Percentiles rank a stretch among this genome's conserved stretches.
Conservation (phyloP, 768 basidiomycete species). For the Boletus vinaceobasis region DNA sequence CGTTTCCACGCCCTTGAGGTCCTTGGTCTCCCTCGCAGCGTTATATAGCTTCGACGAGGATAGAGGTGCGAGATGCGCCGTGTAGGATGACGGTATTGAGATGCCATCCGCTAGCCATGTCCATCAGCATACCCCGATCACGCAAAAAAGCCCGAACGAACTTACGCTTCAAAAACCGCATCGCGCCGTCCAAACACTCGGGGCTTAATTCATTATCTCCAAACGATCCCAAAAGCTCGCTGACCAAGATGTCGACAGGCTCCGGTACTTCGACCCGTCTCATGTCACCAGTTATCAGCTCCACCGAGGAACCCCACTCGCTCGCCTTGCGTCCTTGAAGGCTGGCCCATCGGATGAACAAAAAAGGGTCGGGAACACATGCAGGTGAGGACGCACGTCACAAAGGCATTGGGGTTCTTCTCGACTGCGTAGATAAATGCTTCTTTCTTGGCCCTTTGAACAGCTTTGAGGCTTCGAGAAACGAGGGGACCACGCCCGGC, state of each 20-base stretch:
- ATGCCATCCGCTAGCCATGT: constrained; percentile 72
- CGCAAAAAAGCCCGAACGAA: neutral
- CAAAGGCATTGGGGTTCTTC: constrained; percentile 94
- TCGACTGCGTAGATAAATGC: constrained; percentile 85
- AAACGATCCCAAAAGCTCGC: constrained; percentile 94
- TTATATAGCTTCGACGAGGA: constrained; percentile 91
- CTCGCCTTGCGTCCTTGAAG: constrained; percentile 76
- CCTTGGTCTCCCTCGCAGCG: constrained; percentile 67
- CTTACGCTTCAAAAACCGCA: constrained; percentile 86
- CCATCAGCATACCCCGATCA: constrained; percentile 11
- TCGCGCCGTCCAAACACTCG: constrained; percentile 95
- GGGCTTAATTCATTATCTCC: constrained; percentile 99
- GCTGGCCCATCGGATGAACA: constrained; percentile 39
- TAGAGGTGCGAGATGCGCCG: constrained; percentile 89
- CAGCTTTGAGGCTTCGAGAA: constrained; percentile 74
- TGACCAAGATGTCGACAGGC: constrained; percentile 88
- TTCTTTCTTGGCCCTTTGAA: constrained; percentile 59
- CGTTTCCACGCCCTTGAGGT: constrained; percentile 78
- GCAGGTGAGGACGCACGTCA: constrained; percentile 66
- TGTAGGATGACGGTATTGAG: constrained; percentile 95
- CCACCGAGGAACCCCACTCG: constrained; percentile 82
- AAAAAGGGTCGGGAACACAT: constrained; percentile 6
- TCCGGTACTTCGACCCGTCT: constrained; percentile 78
- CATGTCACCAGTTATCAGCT: constrained; percentile 95
- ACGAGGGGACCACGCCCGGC: constrained; percentile 95